A percentile compares a stretch with the other conserved stretches of the same genome.
Conservation (phyloP, 2,329 filamentous ascomycete species). For the Cladophialophora yegresii region DNA sequence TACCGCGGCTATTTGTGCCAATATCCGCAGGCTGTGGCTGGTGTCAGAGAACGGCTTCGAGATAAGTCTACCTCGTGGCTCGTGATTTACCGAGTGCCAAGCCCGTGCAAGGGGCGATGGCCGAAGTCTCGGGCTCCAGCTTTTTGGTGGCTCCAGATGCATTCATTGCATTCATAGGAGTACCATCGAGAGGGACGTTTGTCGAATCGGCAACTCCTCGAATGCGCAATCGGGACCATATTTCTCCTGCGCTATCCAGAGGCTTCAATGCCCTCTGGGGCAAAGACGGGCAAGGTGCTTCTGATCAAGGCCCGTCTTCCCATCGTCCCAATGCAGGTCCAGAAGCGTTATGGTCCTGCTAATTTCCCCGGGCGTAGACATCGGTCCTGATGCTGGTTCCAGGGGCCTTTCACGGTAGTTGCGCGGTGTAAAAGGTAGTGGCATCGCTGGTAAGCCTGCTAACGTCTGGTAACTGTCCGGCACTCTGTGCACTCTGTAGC, state of each 20-base stretch:
- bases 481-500: conserved; percentile 55
- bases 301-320: neutral
- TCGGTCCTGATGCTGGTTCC: neutral
- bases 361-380: neutral
- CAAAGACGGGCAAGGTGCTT: neutral
- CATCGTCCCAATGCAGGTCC: neutral
- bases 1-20: neutral
- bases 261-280: neutral
- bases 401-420: conserved; percentile 25
- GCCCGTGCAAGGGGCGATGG: neutral
- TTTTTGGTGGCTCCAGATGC: neutral
- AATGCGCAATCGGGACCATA: neutral
- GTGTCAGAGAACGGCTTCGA: neutral
- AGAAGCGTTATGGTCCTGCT: neutral
- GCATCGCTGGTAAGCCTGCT: conserved; percentile 46
- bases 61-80: neutral
- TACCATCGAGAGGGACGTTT: neutral
- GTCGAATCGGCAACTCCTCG: neutral
- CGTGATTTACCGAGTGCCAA: neutral
- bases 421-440: conserved; percentile 45
- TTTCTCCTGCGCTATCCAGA: neutral
- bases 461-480: conserved; percentile 52
- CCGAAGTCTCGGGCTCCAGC: neutral
- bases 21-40: neutral
- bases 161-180: neutral